Conservation (phyloP, 2,329 filamentous ascomycete species). For the Arthrobotrys pseudoclavata region DNA sequence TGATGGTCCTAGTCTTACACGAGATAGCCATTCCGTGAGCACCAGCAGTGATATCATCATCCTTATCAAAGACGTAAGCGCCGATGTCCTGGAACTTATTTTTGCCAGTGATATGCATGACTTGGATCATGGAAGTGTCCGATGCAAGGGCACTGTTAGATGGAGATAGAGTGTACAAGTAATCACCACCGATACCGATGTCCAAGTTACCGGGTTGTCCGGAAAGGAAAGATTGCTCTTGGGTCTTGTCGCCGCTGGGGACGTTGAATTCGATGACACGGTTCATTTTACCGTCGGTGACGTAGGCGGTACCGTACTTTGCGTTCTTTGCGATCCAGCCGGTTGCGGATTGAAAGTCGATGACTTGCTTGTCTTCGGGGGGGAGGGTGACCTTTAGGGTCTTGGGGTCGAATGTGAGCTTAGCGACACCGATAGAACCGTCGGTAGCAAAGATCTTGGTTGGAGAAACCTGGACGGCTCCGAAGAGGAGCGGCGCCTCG, state of each 20-base stretch:
- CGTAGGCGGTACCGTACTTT: slow-evolving; percentile 71
- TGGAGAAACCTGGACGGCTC: slow-evolving; percentile 69
- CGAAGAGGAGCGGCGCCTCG: slow-evolving; percentile 74
- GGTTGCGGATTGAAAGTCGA: slow-evolving; percentile 71
- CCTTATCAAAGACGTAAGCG: slow-evolving; percentile 34
- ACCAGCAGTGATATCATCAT: slow-evolving; percentile 35
- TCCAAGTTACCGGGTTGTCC: slow-evolving; percentile 73
- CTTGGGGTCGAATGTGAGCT: slow-evolving; percentile 68
- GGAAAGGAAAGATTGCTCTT: slow-evolving; percentile 63
- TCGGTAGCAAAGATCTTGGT: slow-evolving; percentile 72
- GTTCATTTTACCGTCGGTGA: slow-evolving; percentile 72
- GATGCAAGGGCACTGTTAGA: slow-evolving; percentile 21
- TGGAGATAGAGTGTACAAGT: slow-evolving; percentile 72
- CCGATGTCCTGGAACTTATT: slow-evolving; percentile 34
- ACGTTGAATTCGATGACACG: slow-evolving; percentile 73
- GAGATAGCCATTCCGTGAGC: slow-evolving; percentile 51
- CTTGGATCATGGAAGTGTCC: slow-evolving; percentile 47
- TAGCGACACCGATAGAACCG: slow-evolving; percentile 72
- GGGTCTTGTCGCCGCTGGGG: slow-evolving; percentile 66
- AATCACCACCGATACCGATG: slow-evolving; percentile 70
- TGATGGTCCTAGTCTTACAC: slow-evolving; percentile 15
- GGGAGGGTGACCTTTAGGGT: slow-evolving; percentile 64
- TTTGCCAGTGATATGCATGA: slow-evolving; percentile 41
- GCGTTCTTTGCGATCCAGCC: slow-evolving; percentile 73
- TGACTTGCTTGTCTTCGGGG: slow-evolving; percentile 66